phyloP scores from a whole-genome alignment of 192 early-diverging fungal genomes.

The Lobulomyces angularis region DNA sequence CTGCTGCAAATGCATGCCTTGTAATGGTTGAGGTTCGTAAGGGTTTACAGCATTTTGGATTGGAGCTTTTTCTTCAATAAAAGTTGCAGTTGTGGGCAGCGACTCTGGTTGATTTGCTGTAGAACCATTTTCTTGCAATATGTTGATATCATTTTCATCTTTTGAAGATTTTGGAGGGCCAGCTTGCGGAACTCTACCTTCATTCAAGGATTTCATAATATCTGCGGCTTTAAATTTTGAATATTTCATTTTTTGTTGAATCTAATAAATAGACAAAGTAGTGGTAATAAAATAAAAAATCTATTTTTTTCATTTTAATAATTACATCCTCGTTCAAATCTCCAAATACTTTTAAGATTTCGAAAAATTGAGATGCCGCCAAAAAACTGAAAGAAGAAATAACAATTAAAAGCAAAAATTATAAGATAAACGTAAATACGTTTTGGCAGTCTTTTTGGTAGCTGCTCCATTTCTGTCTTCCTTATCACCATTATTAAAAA shows the following conservation, averaged over 20 bases:
- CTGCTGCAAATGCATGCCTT: too few relatives aligned
- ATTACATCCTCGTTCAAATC: slow-evolving; percentile 49
- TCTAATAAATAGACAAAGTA: slow-evolving; percentile 16
- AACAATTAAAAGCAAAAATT: too few relatives aligned
- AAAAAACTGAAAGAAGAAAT: too few relatives aligned
- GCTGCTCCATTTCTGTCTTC: slow-evolving; percentile 76
- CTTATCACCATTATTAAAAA: slow-evolving; percentile 82
- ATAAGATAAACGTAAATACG: too few relatives aligned
- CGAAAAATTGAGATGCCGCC: slow-evolving; percentile 79
- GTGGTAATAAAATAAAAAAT: neutral
- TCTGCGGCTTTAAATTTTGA: slow-evolving; percentile 92
- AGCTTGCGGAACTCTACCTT: slow-evolving; percentile 58
- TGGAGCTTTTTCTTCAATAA: too few relatives aligned
- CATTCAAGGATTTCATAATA: slow-evolving; percentile 79
- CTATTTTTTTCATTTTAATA: slow-evolving; percentile 4
- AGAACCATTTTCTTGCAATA: neutral
- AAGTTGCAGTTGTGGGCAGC: too few relatives aligned
- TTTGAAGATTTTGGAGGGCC: slow-evolving; percentile 34
- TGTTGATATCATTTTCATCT: slow-evolving; percentile 6
- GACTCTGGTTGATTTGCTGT: too few relatives aligned
- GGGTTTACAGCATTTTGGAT: too few relatives aligned
- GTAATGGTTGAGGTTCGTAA: too few relatives aligned
- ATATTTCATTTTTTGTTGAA: slow-evolving; percentile 83
- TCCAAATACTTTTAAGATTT: slow-evolving; percentile 74
- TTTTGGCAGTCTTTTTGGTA: slow-evolving; percentile 72